A percentile compares a stretch with the other conserved stretches of the same genome.
Evolutionary conservation across 2,329 filamentous ascomycete species (phyloP).

Genomic region (Cordyceps militaris): DNA sequence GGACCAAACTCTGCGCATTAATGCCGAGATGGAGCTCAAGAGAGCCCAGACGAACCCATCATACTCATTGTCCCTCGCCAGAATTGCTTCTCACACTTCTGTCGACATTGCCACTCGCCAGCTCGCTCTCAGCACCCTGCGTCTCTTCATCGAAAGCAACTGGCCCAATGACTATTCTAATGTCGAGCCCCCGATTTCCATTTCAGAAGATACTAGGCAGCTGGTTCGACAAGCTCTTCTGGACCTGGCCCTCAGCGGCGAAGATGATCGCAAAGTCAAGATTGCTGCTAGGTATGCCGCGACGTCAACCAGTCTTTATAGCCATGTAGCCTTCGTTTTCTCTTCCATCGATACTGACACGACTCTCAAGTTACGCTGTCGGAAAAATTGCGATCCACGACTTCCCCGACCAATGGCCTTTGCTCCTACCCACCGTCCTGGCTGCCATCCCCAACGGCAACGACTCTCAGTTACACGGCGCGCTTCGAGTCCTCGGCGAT

Average conservation of each 20-base stretch:
- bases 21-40: slow-evolving; percentile 77
- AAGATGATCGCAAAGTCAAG: slow-evolving; percentile 80
- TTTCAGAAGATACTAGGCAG: slow-evolving; percentile 66
- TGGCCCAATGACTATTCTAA: slow-evolving; percentile 76
- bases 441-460: slow-evolving; percentile 67
- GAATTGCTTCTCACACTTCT: slow-evolving; percentile 70
- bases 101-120: slow-evolving; percentile 73
- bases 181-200: slow-evolving; percentile 52
- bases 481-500: slow-evolving; percentile 79
- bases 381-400: slow-evolving; percentile 92
- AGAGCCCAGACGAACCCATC: slow-evolving; percentile 60
- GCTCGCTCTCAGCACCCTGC: slow-evolving; percentile 70
- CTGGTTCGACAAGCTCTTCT: slow-evolving; percentile 68
- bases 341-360: background rate
- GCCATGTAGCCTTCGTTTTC: background rate
- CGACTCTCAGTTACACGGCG: slow-evolving; percentile 79
- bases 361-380: slow-evolving; percentile 54
- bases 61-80: slow-evolving; percentile 72
- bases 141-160: slow-evolving; percentile 74
- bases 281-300: slow-evolving; percentile 68
- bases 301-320: no score
- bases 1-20: slow-evolving; percentile 68
- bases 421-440: slow-evolving; percentile 73
- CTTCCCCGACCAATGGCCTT: slow-evolving; percentile 94
- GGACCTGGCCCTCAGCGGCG: slow-evolving; percentile 65